Base-by-base conservation (phyloP, 305 asterid genomes). In the Plantago lanceolata region DNA sequence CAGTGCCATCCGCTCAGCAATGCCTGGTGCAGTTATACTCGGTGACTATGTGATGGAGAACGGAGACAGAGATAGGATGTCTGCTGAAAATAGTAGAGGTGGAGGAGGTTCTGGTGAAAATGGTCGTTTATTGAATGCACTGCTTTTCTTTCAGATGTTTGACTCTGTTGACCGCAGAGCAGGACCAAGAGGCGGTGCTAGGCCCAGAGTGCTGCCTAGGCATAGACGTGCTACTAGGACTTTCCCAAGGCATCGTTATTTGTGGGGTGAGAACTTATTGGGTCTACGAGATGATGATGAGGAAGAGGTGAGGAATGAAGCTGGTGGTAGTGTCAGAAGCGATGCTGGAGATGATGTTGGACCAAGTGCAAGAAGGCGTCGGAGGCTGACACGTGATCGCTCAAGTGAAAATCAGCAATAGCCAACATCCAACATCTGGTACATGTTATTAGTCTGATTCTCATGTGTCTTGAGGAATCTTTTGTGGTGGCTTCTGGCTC, bases 11-110 rank as follows among this genome's bases (percentile, higher is more conserved):
- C 88, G 78, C 43, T 82, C 96, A 0, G 90, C 97, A 54, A 80
- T 92, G 88, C 97, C 98, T 0, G 97, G 96, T 54, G 95, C 98
- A 0, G 53, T 87, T 64, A 86, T 92, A 4, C 71, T 92, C 11
- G 98, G 98, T 47, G 98, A 92, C 76, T 92, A 89, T 69, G 94
- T 83, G 77, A 68, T 92, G 51, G 98, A 92, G 24, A 79, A 78
- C 71, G 83, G 92, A 33, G 95, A 80, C 53, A 71, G 93, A 70
- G 75, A 78, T 73, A 77, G 90, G 20, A 93, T 71, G 35, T 67
- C 78, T 2, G 78, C 75, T 8, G 96, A 81, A 43, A 74, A 86
- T 57, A 81, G 74, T 28, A 78, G 88, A 15, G 71, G 68, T 16
- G 60, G 79, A 14, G 77, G 69, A 14, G 77, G 69, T 19, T 76